Evolutionary conservation across 23 red algal genomes (phyloP), one percentile per base, ranked within the genome.

Genomic region (Gracilaria domingensis): DNA sequence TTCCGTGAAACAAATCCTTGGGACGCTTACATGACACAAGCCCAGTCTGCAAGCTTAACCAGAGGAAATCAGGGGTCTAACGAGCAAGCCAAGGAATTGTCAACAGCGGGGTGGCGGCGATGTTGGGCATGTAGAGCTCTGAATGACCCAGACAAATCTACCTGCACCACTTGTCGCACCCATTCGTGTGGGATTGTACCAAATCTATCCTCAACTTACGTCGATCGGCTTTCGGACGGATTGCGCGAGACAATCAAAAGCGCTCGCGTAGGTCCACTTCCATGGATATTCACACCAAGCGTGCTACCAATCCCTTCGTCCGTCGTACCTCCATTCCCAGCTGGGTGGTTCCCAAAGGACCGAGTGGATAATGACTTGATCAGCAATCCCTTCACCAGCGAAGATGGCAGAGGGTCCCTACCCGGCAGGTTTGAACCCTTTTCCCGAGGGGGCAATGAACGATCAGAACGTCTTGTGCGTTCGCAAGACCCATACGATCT

Each of bases 1-100:
- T 66, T 80, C 75, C 32, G 36, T 69, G 37, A 81, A 30, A 66
- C 87, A 76, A 80, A 90, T 38, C 87, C 87, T 34, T 80, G 87
- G 87, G 42, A 66, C 40, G 73, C 51, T n/a, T 90, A 90, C 32
- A 75, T 90, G 8, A 33, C 53, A 24, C 20, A 60, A 40, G 79
- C 58, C 9, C 53, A 62, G 37, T n/a, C 40, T 36, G 53, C 79
- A n/a, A 38, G 12, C 30, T 64, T 65, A 24, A 60, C 79, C 14
- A 82, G 54, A 62, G 79, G 79, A 12, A 82, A 45, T 82, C 54
- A 59, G 9, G 79, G 79, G 11, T 59, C 28, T 24, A 62, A 53
- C 37, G 79, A 65, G 28, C 53, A 33, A 11, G 25, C 45, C 20
- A 59, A 40, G 21, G 79, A 60, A 26, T 45, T 62, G 35, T 45